Percentiles rank a stretch among this genome's conserved stretches.
Evolutionary conservation across 2,329 filamentous ascomycete species (phyloP).

Genomic region (Hypoxylon sp.): DNA sequence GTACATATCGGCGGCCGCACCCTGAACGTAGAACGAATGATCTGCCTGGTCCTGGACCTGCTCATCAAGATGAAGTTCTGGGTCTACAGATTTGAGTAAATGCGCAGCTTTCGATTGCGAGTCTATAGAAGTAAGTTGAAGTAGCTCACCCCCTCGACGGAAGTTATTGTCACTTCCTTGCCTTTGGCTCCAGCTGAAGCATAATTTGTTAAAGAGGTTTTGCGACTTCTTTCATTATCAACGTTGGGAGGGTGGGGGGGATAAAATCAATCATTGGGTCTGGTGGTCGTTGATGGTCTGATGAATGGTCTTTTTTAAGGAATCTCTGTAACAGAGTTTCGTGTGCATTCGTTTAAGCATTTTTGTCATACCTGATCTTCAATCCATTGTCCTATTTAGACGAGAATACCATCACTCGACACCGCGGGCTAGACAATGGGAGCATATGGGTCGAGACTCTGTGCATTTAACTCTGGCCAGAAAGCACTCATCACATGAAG

Average conservation of each 20-base stretch:
- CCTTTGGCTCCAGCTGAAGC: no score
- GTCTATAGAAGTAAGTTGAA: neutral
- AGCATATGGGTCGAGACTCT: constrained; percentile 64
- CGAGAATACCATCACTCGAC: constrained; percentile 64
- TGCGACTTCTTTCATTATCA: no score
- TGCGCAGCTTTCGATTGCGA: neutral
- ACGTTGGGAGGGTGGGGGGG: no score
- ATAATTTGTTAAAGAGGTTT: no score
- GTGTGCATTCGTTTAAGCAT: no score
- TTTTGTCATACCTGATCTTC: no score
- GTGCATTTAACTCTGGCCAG: constrained; percentile 60
- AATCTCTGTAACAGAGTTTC: no score
- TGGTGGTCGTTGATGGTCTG: no score
- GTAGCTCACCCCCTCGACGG: neutral
- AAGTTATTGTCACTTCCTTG: no score
- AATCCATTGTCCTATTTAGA: no score
- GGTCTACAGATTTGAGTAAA: constrained; percentile 56
- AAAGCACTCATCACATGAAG: constrained; percentile 67
- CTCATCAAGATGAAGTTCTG: constrained; percentile 79
- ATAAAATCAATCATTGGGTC: no score
- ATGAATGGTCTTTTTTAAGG: no score
- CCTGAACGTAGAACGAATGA: constrained; percentile 85
- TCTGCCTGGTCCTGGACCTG: constrained; percentile 81
- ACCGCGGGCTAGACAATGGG: constrained; percentile 62
- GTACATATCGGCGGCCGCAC: constrained; percentile 91